Evolutionary conservation across 306 rosid species (phyloP).

Genomic region (Alnus glutinosa): DNA sequence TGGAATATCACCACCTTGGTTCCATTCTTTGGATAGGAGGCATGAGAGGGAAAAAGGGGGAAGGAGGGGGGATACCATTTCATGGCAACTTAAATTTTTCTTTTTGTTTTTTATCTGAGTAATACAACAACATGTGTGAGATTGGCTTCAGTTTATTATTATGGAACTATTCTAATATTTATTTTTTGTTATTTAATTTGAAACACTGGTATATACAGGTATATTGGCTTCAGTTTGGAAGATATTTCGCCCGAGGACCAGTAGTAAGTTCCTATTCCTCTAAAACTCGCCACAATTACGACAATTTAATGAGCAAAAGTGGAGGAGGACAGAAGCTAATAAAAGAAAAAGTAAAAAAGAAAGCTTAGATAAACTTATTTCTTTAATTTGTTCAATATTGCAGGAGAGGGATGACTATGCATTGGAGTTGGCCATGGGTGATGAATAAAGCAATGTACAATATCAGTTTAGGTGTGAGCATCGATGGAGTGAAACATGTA

Average conservation of each 20-base stretch:
- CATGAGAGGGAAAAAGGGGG: too few relatives aligned
- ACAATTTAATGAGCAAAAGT: background rate
- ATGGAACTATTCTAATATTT: slow-evolving; percentile 1
- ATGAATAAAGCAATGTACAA: slow-evolving; percentile 56
- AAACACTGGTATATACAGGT: slow-evolving; percentile 56
- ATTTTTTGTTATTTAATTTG: background rate
- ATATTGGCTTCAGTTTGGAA: slow-evolving; percentile 98
- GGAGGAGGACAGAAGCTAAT: background rate
- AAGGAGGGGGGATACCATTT: too few relatives aligned
- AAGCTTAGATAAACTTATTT: background rate
- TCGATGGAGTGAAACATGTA: slow-evolving; percentile 2
- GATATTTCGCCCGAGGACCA: slow-evolving; percentile 96
- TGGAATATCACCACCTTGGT: too few relatives aligned
- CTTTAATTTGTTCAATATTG: slow-evolving; percentile 27
- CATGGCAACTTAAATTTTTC: too few relatives aligned
- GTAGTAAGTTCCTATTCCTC: slow-evolving; percentile 61
- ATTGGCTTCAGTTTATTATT: too few relatives aligned
- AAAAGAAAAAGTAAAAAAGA: background rate
- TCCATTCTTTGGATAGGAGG: too few relatives aligned
- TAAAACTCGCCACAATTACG: background rate
- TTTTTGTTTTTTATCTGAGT: too few relatives aligned
- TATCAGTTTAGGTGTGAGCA: slow-evolving; percentile 19
- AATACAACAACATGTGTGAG: too few relatives aligned
- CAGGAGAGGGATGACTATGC: slow-evolving; percentile 99
- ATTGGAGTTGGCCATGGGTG: slow-evolving; percentile 94